Evolutionary conservation across 169 alveolate species (phyloP).

Genomic region (Plasmodium sp.): DNA sequence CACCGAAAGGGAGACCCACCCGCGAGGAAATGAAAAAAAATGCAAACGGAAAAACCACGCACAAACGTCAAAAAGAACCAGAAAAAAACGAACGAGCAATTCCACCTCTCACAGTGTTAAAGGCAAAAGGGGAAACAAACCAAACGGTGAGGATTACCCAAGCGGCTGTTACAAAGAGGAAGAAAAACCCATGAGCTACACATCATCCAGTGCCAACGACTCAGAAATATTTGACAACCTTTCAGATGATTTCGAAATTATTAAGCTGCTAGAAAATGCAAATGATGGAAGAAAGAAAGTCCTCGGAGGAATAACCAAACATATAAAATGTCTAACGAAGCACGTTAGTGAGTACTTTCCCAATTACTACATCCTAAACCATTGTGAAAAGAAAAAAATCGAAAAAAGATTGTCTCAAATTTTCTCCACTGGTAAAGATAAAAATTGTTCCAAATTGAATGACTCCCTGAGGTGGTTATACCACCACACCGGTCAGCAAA

Average conservation of each 20-base stretch:
- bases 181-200: slow-evolving; percentile 13
- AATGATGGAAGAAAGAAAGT: slow-evolving; percentile 11
- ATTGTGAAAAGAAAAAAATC: slow-evolving; percentile 21
- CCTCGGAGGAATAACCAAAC: slow-evolving; percentile 60
- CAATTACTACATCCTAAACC: slow-evolving; percentile 45
- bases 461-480: background rate
- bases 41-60: background rate
- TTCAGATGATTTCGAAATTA: slow-evolving; percentile 75
- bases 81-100: background rate
- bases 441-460: background rate
- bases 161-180: background rate
- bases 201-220: slow-evolving; percentile 40
- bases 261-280: slow-evolving; percentile 43
- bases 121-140: background rate
- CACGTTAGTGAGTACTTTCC: slow-evolving; percentile 73
- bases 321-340: slow-evolving; percentile 66
- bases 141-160: background rate
- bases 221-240: slow-evolving; percentile 58
- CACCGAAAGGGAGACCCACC: background rate
- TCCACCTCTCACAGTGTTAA: background rate
- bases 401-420: slow-evolving; percentile 51
- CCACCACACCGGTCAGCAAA: slow-evolving; percentile 2
- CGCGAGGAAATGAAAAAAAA: background rate
- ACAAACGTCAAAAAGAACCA: background rate
- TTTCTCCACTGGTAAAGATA: slow-evolving; percentile 5